phyloP scores from a whole-genome alignment of 1,284 basidiomycete species.

The Irpex sp. region DNA sequence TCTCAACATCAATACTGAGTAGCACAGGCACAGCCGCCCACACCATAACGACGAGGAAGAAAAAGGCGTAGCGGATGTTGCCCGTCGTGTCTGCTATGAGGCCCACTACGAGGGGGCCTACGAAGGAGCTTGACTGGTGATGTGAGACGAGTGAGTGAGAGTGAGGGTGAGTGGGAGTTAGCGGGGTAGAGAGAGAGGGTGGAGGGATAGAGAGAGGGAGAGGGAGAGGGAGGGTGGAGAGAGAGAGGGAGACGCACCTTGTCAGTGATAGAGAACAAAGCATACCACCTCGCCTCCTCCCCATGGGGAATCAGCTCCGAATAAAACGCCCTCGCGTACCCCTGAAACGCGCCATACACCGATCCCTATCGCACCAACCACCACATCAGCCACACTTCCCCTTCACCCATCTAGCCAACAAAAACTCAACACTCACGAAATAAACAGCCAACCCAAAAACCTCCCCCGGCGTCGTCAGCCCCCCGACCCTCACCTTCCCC shows the following conservation, averaged over 20 bases:
- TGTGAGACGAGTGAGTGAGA: neutral
- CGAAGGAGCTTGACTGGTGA: constrained; percentile 75
- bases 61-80: constrained; percentile 87
- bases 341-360: constrained; percentile 78
- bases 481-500: constrained; percentile 46
- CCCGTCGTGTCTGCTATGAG: constrained; percentile 83
- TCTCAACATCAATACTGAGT: constrained; percentile 61
- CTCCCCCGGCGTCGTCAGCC: constrained; percentile 74
- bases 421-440: too few relatives aligned
- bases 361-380: constrained; percentile 38
- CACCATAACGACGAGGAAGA: constrained; percentile 82
- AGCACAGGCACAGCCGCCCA: constrained; percentile 79
- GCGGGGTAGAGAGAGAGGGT: too few relatives aligned
- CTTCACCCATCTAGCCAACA: too few relatives aligned
- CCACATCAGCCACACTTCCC: too few relatives aligned
- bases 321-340: constrained; percentile 77
- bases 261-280: constrained; percentile 69
- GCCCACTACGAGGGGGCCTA: constrained; percentile 86
- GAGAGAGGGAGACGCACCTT: constrained; percentile 45
- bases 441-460: constrained; percentile 82
- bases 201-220: too few relatives aligned
- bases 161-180: neutral
- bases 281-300: constrained; percentile 75
- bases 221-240: too few relatives aligned
- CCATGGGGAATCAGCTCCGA: constrained; percentile 75